phyloP scores from a whole-genome alignment of 257 asterid species.

The Dorcoceras hygrometricum region DNA sequence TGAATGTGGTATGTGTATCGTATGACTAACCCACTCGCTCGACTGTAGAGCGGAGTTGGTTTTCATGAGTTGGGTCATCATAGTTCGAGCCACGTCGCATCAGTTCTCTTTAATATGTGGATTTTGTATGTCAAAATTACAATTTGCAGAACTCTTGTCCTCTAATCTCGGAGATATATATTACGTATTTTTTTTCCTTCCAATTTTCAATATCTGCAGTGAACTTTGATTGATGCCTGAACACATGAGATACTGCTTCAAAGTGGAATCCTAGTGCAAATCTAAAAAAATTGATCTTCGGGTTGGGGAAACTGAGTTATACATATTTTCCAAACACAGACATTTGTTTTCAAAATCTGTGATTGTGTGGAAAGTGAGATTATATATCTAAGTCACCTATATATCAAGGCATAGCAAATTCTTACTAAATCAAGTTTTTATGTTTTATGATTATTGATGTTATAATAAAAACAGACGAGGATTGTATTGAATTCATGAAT shows the following conservation, averaged over 20 bases:
- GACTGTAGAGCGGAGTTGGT: conserved; percentile 1
- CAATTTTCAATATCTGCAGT: not conserved
- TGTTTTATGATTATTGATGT: no score
- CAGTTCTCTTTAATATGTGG: not conserved
- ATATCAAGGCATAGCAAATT: no score
- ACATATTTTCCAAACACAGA: no score
- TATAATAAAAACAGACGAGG: no score
- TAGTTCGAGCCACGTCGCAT: not conserved
- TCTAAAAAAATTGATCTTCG: not conserved
- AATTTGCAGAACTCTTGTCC: not conserved
- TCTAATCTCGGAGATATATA: not conserved
- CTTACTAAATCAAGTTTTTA: no score
- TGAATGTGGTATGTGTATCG: conserved; percentile 15
- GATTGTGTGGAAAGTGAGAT: no score
- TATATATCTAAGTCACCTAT: no score
- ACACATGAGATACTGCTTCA: not conserved
- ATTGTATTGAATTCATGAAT: no score
- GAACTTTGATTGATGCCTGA: not conserved
- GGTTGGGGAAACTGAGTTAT: not conserved
- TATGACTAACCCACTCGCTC: not conserved
- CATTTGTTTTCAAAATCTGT: no score
- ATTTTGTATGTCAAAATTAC: not conserved
- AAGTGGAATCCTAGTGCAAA: not conserved
- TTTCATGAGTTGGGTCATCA: not conserved
- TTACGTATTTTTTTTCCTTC: not conserved